Base-by-base conservation (phyloP, 371 early-diverging fungal species). In the Mortierella sp. region DNA sequence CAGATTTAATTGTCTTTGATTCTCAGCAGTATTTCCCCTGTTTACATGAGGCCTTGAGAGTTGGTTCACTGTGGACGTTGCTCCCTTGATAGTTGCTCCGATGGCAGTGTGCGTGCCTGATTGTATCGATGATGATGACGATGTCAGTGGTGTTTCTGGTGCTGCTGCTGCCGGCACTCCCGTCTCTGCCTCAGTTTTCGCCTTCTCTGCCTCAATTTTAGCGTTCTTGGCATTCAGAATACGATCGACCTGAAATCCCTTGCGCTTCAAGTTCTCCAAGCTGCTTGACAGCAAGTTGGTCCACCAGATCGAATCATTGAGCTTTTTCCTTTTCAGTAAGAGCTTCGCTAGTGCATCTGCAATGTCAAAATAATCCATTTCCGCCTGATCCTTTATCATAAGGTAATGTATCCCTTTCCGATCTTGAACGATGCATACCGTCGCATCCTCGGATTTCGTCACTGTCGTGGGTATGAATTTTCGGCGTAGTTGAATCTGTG, bases 231-330 rank as follows among this genome's bases (percentile, higher is more conserved):
- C 80, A 58, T 88, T 90, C 48, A 95, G 68, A 41, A 96, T 92
- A 43, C 96, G 90, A 64, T 95, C 96, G 1, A 96, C 94, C 24
- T 95, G 95, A 55, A 95, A 94, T 28, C 95, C 91, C 70, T 80
- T 78, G 55, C 78, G 76, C 55, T 76, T 76, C 39, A 76, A 48
- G 19, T 69, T 76, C 30, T 69, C 26, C 31, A 76, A 49, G n/a
- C 76, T 76, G 21, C 70, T 69, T 2, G 57, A 69, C 9, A 76
- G 51, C n/a, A 76, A 49, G 16, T 64, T 76, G 3, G 76, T 60
- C 76, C 76, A 76, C 76, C 76, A 76, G 34, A 76, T 69, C 7
- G 69, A 69, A 31, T 76, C 76, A 34, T 76, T 68, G 54, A 76
- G 43, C 45, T 68, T 76, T 57, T 69, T 68, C 42, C 67, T 64